Percentiles rank a stretch among this genome's conserved stretches.
Evolutionary conservation across 768 basidiomycete genomes (phyloP).

Genomic region (Polyporus arcularius): DNA sequence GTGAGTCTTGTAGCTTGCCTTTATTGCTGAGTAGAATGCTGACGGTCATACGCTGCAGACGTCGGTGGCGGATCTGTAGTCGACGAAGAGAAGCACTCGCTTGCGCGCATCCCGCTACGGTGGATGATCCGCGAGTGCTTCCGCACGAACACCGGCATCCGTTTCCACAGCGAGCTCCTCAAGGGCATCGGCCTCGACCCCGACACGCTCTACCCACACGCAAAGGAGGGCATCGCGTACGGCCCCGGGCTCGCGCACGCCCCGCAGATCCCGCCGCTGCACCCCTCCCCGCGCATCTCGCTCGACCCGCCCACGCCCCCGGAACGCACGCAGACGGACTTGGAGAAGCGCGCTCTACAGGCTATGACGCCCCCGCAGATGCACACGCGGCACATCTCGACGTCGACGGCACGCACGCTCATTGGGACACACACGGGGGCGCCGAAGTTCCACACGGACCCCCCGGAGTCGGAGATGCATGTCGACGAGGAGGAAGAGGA

Average conservation of each 20-base stretch:
- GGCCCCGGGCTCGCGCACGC: background rate
- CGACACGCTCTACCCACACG: conserved; percentile 26
- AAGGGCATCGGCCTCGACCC: conserved; percentile 34
- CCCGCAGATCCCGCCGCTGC: background rate
- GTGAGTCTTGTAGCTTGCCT: conserved; percentile 37
- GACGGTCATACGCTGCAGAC: conserved; percentile 40
- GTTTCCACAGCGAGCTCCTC: conserved; percentile 35
- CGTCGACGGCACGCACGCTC: conserved; percentile 6
- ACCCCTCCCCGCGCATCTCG: background rate
- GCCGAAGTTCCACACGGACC: background rate
- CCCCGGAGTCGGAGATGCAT: conserved; percentile 3
- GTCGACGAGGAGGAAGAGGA: conserved; percentile 61
- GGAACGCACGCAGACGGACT: conserved; percentile 3
- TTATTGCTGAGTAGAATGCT: background rate
- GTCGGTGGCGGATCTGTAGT: conserved; percentile 72
- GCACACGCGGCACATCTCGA: conserved; percentile 10
- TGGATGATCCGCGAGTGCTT: conserved; percentile 54
- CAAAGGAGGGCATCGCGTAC: conserved; percentile 14
- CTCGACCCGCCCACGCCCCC: conserved; percentile 23
- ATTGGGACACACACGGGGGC: background rate
- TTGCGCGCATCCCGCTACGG: conserved; percentile 71
- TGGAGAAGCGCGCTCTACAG: background rate
- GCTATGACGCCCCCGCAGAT: background rate
- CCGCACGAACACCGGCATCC: conserved; percentile 49
- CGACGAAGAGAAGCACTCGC: conserved; percentile 56